Evolutionary conservation across 2,329 filamentous ascomycete genomes (phyloP).

Genomic region (Alternaria consortialis): DNA sequence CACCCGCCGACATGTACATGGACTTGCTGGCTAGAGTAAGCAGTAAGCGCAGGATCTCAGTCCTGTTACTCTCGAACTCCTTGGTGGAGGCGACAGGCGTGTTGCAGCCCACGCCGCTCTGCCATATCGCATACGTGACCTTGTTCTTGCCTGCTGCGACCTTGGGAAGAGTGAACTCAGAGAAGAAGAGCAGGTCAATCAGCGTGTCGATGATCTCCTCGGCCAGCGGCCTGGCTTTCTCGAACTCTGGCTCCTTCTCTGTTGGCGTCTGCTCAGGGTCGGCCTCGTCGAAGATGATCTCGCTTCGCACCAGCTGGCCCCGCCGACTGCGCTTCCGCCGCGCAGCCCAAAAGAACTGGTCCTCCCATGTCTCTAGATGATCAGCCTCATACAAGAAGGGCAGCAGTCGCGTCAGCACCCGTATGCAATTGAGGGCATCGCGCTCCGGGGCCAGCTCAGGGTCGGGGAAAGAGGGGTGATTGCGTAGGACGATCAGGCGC

Average conservation of each 20-base stretch:
- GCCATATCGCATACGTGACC: constrained; percentile 95
- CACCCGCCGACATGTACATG: constrained; percentile 87
- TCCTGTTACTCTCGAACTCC: constrained; percentile 91
- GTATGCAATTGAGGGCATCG: constrained; percentile 94
- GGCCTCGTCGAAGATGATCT: constrained; percentile 86
- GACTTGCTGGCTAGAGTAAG: constrained; percentile 88
- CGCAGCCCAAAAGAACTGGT: constrained; percentile 88
- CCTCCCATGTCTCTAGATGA: constrained; percentile 82
- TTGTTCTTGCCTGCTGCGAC: constrained; percentile 76
- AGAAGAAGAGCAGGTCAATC: constrained; percentile 89
- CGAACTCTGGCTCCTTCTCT: constrained; percentile 69
- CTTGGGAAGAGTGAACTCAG: constrained; percentile 83
- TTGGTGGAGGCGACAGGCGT: constrained; percentile 86
- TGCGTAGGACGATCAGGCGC: constrained; percentile 80
- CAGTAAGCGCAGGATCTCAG: constrained; percentile 85
- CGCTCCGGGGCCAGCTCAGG: constrained; percentile 81
- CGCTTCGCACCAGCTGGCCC: constrained; percentile 62
- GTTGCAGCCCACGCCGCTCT: constrained; percentile 96
- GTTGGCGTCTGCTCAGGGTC: constrained; percentile 59
- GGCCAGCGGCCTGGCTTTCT: constrained; percentile 85
- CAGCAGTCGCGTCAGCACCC: constrained; percentile 86
- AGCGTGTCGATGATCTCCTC: constrained; percentile 93
- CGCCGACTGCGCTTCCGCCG: constrained; percentile 68
- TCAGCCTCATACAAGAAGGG: constrained; percentile 94
- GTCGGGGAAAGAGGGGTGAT: constrained; percentile 91